Evolutionary conservation across 495 filamentous ascomycete genomes (phyloP).

Genomic region (Penicillium cosmopolitanum): DNA sequence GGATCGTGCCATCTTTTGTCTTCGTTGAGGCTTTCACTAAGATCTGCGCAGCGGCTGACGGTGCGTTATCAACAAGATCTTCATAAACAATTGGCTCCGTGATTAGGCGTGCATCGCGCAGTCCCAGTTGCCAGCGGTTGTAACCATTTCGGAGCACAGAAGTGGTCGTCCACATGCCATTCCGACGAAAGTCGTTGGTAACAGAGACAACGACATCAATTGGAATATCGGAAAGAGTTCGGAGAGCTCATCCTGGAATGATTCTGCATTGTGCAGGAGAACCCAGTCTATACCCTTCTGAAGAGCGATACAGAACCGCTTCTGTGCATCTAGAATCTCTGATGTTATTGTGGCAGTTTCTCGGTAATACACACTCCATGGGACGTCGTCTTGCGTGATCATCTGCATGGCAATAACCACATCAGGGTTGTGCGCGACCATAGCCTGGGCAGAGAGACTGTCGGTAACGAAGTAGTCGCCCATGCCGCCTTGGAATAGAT

Average conservation of each 20-base stretch:
- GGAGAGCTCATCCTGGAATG: conserved; percentile 6
- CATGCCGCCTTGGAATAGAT: conserved; percentile 13
- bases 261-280: background rate
- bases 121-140: conserved; percentile 12
- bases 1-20: no score
- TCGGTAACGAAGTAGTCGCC: conserved; percentile 15
- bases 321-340: conserved; percentile 8
- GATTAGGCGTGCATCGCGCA: background rate
- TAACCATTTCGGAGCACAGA: conserved; percentile 4
- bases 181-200: conserved; percentile 10
- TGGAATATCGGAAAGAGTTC: conserved; percentile 10
- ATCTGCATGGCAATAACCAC: conserved; percentile 8
- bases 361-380: conserved; percentile 16
- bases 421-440: conserved; percentile 3
- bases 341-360: conserved; percentile 13
- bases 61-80: background rate
- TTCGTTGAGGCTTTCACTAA: no score
- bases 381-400: conserved; percentile 13
- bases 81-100: background rate
- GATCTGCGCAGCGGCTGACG: background rate
- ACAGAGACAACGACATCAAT: conserved; percentile 9
- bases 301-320: conserved; percentile 8
- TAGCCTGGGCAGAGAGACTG: conserved; percentile 10
- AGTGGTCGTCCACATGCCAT: conserved; percentile 14
- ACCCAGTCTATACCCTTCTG: conserved; percentile 9